Base-by-base conservation (phyloP, 257 asterid species). In the Mitragyna speciosa region DNA sequence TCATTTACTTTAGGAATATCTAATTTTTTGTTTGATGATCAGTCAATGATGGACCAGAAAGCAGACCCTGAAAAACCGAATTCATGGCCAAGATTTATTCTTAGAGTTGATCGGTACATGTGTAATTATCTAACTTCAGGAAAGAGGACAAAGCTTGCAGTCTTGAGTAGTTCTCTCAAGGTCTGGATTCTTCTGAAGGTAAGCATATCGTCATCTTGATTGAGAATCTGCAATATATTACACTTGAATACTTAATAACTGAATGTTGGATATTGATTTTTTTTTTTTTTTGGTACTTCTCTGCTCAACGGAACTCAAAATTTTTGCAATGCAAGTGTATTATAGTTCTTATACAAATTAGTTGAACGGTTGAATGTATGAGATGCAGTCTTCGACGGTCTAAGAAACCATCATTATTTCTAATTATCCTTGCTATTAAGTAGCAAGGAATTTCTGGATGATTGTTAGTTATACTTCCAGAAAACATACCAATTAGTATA, bases 131-230 rank as follows among this genome's bases (percentile, higher is more conserved):
- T 96, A 80, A 96, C 99, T 77, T 87, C 96, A 12, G 98, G 99
- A 83, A 96, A 87, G 91, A 88, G 91, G 90, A 89, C 98, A 76
- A 92, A 91, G 85, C 89, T 96, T 48, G 99, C 97, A 12, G 83
- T 89, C 75, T 87, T 96, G 89, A 92, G 98, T 79, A 94, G 96
- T 87, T 96, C 99, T 86, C 97, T 96, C 78, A 96, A 94, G 91
- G 97, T 94, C 73, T 96, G 98, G 97, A 91, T 94, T 83, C 96
- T 94, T 84, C 90, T 92, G 36, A 96, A 94, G 97, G 99, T 94
- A 87, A 74, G 89, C 70, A 80, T 47, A 14, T 30, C 68, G 24
- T 10, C 22, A 7, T 22, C 17, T 56, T 7, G 31, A 19, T 45
- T 66, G 39, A 54, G 45, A 49, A 26, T 49, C 70, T 74, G 64